These are phyloP conservation scores for Amanita brunnescens DNA, from an alignment of 768 basidiomycete species.

Conservation along the genomic window DNA sequence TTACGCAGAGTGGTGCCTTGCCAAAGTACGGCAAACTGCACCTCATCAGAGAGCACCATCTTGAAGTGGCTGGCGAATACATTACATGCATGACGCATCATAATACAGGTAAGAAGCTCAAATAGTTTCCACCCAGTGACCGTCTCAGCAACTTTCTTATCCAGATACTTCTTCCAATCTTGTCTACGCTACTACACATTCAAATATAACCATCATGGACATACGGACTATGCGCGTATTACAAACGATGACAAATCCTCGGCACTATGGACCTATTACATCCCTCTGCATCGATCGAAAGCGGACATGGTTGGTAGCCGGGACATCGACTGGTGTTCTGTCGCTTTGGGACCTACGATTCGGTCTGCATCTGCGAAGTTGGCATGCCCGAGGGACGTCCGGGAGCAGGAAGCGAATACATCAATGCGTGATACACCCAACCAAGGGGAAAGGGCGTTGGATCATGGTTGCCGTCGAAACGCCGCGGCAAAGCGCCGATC, in stretches of 20 bases:
- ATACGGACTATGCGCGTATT: slow-evolving; percentile 75
- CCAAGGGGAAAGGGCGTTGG: slow-evolving; percentile 84
- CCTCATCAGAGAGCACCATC: slow-evolving; percentile 70
- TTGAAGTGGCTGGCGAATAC: slow-evolving; percentile 68
- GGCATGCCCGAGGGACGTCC: slow-evolving; percentile 61
- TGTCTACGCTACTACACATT: slow-evolving; percentile 79
- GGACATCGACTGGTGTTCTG: slow-evolving; percentile 77
- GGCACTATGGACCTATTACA: slow-evolving; percentile 81
- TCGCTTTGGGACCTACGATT: slow-evolving; percentile 96
- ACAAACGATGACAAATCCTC: slow-evolving; percentile 75
- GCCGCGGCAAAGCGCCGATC: slow-evolving; percentile 31
- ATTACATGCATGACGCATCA: slow-evolving; percentile 81
- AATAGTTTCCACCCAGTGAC: not conserved
- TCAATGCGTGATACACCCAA: slow-evolving; percentile 75
- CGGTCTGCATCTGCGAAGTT: slow-evolving; percentile 79
- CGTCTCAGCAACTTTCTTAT: not conserved
- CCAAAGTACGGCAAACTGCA: slow-evolving; percentile 82
- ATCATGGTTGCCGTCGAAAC: slow-evolving; percentile 76
- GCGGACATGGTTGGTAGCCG: slow-evolving; percentile 82
- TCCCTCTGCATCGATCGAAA: slow-evolving; percentile 78
- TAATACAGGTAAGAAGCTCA: slow-evolving; percentile 6
- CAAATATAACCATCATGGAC: slow-evolving; percentile 67
- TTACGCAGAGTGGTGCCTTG: slow-evolving; percentile 53
- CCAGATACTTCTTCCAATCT: slow-evolving; percentile 73
- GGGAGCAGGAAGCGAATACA: slow-evolving; percentile 53